A percentile compares a stretch with the other conserved stretches of the same genome.
These are phyloP conservation scores for Cnidoscolus chayamansa DNA, from an alignment of 441 rosid genomes.

Conservation along the genomic window DNA sequence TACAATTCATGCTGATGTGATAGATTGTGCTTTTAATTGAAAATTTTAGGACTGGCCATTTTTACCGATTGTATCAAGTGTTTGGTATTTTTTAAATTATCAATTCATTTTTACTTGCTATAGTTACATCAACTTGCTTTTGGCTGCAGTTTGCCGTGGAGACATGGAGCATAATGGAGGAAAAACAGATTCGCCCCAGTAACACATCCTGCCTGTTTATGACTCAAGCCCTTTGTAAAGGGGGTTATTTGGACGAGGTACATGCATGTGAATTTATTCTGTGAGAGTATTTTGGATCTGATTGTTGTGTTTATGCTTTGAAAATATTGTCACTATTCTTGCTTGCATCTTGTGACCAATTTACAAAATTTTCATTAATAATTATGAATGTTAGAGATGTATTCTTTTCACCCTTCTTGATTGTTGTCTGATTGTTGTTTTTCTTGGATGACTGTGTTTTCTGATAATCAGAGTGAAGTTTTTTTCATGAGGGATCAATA, in stretches of 20 bases:
- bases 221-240: conserved; percentile 69
- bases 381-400: neutral
- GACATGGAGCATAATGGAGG: conserved; percentile 69
- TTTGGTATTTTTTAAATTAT: too few species aligned
- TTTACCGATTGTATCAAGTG: too few species aligned
- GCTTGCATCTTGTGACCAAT: neutral
- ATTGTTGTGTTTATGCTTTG: neutral
- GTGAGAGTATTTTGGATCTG: conserved; percentile 2
- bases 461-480: neutral
- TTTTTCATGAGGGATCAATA: neutral
- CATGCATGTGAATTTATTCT: conserved; percentile 1
- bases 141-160: conserved; percentile 79
- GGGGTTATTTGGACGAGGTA: conserved; percentile 84
- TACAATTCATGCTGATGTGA: too few species aligned
- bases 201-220: conserved; percentile 49
- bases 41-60: too few species aligned
- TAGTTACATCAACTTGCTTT: conserved; percentile 23
- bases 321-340: conserved; percentile 1
- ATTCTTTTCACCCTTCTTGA: conserved; percentile 1
- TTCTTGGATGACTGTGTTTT: neutral
- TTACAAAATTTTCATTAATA: neutral
- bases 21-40: too few species aligned
- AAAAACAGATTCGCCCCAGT: conserved; percentile 46
- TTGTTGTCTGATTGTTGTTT: conserved; percentile 6
- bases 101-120: conserved; percentile 13